phyloP scores from a whole-genome alignment of 495 filamentous ascomycete species.

The Lasiosphaeria hispida region DNA sequence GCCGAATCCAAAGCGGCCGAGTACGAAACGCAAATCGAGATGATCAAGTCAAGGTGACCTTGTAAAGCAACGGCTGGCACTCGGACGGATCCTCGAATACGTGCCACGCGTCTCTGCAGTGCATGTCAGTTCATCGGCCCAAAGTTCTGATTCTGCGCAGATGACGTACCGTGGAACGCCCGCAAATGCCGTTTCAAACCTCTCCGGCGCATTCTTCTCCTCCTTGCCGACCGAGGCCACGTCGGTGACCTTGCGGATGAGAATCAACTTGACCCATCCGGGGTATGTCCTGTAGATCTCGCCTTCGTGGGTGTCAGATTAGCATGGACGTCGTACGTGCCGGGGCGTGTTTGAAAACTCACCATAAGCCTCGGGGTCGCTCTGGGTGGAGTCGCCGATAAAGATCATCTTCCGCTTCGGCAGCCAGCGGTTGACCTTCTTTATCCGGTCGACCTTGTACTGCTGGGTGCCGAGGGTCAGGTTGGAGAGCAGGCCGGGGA shows the following conservation, averaged over 20 bases:
- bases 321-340: too few relatives aligned
- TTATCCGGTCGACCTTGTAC: slow-evolving; percentile 82
- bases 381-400: slow-evolving; percentile 89
- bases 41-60: slow-evolving; percentile 24
- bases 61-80: slow-evolving; percentile 41
- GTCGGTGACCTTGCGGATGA: slow-evolving; percentile 79
- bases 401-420: slow-evolving; percentile 76
- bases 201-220: slow-evolving; percentile 65
- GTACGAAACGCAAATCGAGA: neutral
- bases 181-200: slow-evolving; percentile 84
- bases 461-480: slow-evolving; percentile 78
- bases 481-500: slow-evolving; percentile 72
- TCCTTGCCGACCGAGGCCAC: slow-evolving; percentile 65
- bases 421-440: slow-evolving; percentile 71
- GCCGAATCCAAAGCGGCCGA: too few relatives aligned
- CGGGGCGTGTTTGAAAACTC: slow-evolving; percentile 35
- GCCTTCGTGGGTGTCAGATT: slow-evolving; percentile 10
- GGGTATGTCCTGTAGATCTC: slow-evolving; percentile 50
- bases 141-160: too few relatives aligned
- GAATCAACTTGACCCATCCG: slow-evolving; percentile 74
- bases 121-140: slow-evolving; percentile 3
- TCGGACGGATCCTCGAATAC: slow-evolving; percentile 76
- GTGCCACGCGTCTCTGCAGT: slow-evolving; percentile 59
- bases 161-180: slow-evolving; percentile 53
- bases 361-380: slow-evolving; percentile 87